Evolutionary conservation across 1,139 yeast genomes (phyloP).

Genomic region (Candida sojae): DNA sequence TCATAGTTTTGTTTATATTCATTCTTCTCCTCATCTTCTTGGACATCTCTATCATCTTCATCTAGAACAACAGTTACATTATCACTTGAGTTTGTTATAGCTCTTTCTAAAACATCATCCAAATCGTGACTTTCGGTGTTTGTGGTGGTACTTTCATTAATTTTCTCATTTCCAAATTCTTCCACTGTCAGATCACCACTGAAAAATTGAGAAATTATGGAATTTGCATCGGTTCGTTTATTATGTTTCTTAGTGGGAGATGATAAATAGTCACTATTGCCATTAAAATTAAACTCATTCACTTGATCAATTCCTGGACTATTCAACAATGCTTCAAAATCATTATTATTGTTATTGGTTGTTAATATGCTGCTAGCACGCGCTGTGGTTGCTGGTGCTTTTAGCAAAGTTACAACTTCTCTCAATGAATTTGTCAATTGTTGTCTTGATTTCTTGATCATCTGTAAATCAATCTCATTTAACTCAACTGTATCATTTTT

Average conservation of each 20-base stretch:
- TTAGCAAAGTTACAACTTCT: conserved; percentile 42
- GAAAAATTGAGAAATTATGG: conserved; percentile 14
- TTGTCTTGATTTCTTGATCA: conserved; percentile 39
- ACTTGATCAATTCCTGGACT: conserved; percentile 5
- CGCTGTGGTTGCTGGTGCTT: conserved; percentile 30
- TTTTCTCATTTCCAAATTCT: background rate
- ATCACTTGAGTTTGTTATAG: conserved; percentile 23
- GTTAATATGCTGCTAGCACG: conserved; percentile 25
- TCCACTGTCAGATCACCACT: conserved; percentile 5
- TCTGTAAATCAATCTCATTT: conserved; percentile 43
- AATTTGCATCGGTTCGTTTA: conserved; percentile 2
- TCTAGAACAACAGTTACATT: conserved; percentile 27
- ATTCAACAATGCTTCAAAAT: conserved; percentile 21
- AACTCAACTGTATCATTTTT: conserved; percentile 12
- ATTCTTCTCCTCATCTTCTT: background rate
- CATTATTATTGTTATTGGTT: conserved; percentile 16
- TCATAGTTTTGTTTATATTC: background rate
- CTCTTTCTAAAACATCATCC: conserved; percentile 11
- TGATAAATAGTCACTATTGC: conserved; percentile 2
- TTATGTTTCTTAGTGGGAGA: conserved; percentile 3
- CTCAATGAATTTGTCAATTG: conserved; percentile 44
- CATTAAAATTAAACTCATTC: conserved; percentile 10
- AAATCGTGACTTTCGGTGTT: background rate
- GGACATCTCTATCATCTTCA: conserved; percentile 15
- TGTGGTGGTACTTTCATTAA: background rate